Percentiles rank a stretch among this genome's conserved stretches.
Conservation (phyloP, 2,329 filamentous ascomycete genomes). For the Didymella lethalis region DNA sequence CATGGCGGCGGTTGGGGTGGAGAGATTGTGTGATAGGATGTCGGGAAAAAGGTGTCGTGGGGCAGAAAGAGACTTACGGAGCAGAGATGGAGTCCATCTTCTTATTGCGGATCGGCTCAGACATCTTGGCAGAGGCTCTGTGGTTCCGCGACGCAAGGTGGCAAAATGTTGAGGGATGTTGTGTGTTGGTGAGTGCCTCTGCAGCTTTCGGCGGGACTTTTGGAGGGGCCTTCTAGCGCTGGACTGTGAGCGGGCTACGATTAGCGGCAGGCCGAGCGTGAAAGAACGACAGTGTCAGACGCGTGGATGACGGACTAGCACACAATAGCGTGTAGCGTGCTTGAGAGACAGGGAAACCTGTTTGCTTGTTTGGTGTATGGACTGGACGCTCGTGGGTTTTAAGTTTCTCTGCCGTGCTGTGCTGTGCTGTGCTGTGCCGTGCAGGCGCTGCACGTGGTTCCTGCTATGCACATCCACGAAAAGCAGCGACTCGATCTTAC, state of each 20-base stretch:
- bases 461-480: constrained; percentile 15
- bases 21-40: constrained; percentile 27
- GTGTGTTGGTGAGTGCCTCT: constrained; percentile 42
- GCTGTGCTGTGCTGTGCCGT: constrained; percentile 3
- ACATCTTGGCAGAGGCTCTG: constrained; percentile 59
- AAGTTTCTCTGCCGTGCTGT: neutral
- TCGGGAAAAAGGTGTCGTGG: constrained; percentile 37
- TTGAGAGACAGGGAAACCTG: neutral
- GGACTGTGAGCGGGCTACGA: constrained; percentile 10
- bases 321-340: constrained; percentile 11
- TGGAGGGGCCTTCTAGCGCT: constrained; percentile 24
- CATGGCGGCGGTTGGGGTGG: constrained; percentile 35
- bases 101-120: constrained; percentile 73
- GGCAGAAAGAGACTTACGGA: constrained; percentile 63
- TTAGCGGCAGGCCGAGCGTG: constrained; percentile 21
- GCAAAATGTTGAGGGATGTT: constrained; percentile 44
- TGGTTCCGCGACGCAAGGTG: constrained; percentile 37
- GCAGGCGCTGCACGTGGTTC: constrained; percentile 19
- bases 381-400: neutral
- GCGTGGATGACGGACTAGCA: constrained; percentile 12
- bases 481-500: constrained; percentile 13
- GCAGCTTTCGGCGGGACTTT: constrained; percentile 47
- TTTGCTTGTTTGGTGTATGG: constrained; percentile 1
- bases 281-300: constrained; percentile 17
- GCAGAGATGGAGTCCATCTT: constrained; percentile 68